Evolutionary conservation across 768 basidiomycete species (phyloP).

Genomic region (Agaricus subrufescens): DNA sequence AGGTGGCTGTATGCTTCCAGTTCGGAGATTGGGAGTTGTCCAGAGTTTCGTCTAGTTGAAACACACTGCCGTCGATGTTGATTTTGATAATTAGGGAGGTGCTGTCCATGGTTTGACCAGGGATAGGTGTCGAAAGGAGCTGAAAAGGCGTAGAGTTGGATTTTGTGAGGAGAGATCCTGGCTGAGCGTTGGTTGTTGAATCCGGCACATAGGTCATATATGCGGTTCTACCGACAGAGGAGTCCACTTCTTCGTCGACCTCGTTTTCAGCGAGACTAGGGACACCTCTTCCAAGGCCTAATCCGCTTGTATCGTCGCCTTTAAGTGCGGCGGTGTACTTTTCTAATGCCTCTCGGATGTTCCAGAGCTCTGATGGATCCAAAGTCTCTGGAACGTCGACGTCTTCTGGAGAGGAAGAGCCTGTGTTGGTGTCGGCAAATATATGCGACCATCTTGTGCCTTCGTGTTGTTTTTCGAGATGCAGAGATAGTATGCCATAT

Average conservation of each 20-base stretch:
- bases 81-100: constrained; percentile 61
- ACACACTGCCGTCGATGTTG: constrained; percentile 69
- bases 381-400: constrained; percentile 84
- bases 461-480: constrained; percentile 83
- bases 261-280: constrained; percentile 86
- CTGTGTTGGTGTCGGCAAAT: constrained; percentile 52
- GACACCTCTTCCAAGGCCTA: constrained; percentile 62
- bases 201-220: constrained; percentile 62
- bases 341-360: constrained; percentile 77
- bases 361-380: constrained; percentile 76
- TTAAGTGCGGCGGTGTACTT: constrained; percentile 74
- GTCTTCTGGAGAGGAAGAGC: constrained; percentile 34
- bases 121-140: constrained; percentile 69
- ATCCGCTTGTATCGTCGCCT: constrained; percentile 55
- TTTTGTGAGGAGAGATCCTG: constrained; percentile 3
- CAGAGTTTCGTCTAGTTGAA: constrained; percentile 34
- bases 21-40: constrained; percentile 17
- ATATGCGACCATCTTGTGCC: constrained; percentile 85
- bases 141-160: constrained; percentile 33
- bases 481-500: constrained; percentile 71
- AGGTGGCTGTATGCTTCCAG: constrained; percentile 83
- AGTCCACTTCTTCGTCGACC: constrained; percentile 86
- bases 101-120: constrained; percentile 34
- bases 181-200: constrained; percentile 7
- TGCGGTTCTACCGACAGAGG: constrained; percentile 60